Evolutionary conservation across 169 alveolate genomes (phyloP), one percentile per base, ranked within the genome.

Genomic region (Plasmodium billcollinsi): DNA sequence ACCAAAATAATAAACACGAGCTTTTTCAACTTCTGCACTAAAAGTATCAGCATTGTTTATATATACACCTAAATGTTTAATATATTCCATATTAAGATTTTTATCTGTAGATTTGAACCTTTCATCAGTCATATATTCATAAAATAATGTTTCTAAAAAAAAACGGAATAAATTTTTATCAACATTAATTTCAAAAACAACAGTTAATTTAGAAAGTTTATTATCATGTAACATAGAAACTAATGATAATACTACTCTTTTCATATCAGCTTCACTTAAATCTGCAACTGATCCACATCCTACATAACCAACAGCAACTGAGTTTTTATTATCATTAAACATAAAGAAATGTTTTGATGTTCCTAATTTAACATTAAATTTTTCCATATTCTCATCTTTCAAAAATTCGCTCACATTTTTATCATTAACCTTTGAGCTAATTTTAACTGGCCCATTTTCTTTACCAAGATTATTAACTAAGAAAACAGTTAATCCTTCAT

Each of bases 111-210:
- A 83, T 18, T 83, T 83, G 29, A 83, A 83, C 15, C 91, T 83
- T 20, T 83, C 91, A 63, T 83, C 91, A 21, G 74, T 58, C 20
- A 83, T 65, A 61, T 69, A 83, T 83, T 83, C 91, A 49, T 58
- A 83, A 69, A 69, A 83, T 39, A 83, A 54, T 2, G 54, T 70
- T 62, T 83, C 91, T 52, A 83, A 33, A 15, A 83, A 70, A 20
- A 83, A 83, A 15, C 91, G 59, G 69, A 83, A 83, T 47, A 83
- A 56, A 20, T 11, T 15, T 14, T 83, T 73, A 15, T 83, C 26
- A 2, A 83, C 9, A 15, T 69, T 71, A 56, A 83, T 70, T 58
- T 83, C 91, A 70, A 83, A 83, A 3, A 83, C 21, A 1, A 83
- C n/a, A 47, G 91, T 69, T 7, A 71, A 72, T 49, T 69, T 56